phyloP scores from a whole-genome alignment of 106 monocot genomes.

The Chionographis japonica region DNA sequence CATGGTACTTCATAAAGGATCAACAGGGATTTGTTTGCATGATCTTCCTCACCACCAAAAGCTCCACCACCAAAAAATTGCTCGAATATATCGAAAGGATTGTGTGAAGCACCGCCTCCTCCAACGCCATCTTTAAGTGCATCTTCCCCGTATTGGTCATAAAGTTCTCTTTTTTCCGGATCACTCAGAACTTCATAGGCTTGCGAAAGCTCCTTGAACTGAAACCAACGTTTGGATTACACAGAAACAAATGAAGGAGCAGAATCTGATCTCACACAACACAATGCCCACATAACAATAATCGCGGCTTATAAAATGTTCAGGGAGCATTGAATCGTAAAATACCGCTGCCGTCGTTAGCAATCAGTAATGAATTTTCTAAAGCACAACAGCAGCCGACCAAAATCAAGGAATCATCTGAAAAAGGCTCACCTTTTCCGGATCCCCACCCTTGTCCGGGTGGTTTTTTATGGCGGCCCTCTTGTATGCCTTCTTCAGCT shows the following conservation, averaged over 20 bases:
- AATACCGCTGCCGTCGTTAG: too few relatives aligned
- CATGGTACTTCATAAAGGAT: neutral
- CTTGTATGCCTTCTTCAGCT: constrained; percentile 74
- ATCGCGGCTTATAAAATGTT: too few relatives aligned
- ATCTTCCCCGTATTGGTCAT: constrained; percentile 65
- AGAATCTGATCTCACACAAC: neutral
- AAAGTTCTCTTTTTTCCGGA: constrained; percentile 55
- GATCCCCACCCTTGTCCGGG: constrained; percentile 83
- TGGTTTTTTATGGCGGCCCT: constrained; percentile 77
- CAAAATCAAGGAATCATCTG: neutral
- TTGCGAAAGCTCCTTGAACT: constrained; percentile 64
- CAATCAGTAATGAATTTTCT: too few relatives aligned
- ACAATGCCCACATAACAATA: too few relatives aligned
- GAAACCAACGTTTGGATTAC: neutral
- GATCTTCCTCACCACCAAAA: constrained; percentile 35
- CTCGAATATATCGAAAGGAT: constrained; percentile 50
- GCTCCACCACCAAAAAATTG: constrained; percentile 28
- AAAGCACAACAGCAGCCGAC: too few relatives aligned
- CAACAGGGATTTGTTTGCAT: neutral
- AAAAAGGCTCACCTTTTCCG: constrained; percentile 56
- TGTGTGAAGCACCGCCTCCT: constrained; percentile 36
- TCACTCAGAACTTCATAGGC: constrained; percentile 68
- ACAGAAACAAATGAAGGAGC: neutral
- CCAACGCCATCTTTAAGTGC: constrained; percentile 66
- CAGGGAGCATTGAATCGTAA: too few relatives aligned